Percentiles rank a stretch among this genome's conserved stretches.
phyloP scores from a whole-genome alignment of 257 asterid species.

The Mitragyna speciosa region DNA sequence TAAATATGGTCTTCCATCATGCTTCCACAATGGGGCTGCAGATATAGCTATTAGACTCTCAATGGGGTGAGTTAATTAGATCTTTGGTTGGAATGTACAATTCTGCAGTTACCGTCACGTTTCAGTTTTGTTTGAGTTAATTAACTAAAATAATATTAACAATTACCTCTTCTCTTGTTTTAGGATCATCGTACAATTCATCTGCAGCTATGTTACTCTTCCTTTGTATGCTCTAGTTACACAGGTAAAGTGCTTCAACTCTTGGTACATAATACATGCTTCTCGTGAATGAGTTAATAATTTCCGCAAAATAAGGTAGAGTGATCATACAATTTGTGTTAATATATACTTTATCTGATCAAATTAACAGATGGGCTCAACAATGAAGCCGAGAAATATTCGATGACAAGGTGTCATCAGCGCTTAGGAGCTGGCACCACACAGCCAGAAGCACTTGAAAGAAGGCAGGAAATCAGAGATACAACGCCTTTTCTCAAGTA shows the following conservation, averaged over 20 bases:
- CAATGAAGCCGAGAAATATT: constrained; percentile 83
- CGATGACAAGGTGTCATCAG: constrained; percentile 67
- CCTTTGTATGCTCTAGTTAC: constrained; percentile 96
- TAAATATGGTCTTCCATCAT: constrained; percentile 68
- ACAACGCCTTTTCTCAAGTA: constrained; percentile 62
- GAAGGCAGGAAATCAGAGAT: constrained; percentile 37
- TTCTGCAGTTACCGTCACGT: not conserved
- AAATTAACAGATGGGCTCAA: constrained; percentile 78
- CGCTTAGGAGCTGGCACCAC: constrained; percentile 78
- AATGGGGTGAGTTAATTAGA: constrained; percentile 63
- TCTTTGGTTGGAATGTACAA: not conserved
- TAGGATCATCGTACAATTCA: constrained; percentile 65
- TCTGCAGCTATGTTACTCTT: constrained; percentile 89
- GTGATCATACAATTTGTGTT: not conserved
- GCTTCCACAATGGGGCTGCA: constrained; percentile 70
- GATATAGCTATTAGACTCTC: constrained; percentile 69
- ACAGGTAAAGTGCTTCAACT: constrained; percentile 51
- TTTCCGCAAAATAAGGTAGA: not conserved
- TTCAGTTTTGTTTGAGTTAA: not conserved
- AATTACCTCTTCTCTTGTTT: not conserved
- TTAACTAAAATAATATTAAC: not conserved
- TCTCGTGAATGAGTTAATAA: not conserved
- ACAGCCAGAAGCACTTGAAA: constrained; percentile 67
- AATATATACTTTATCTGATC: not conserved
- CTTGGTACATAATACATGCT: too few species aligned